Evolutionary conservation across 352 stramenopile genomes (phyloP).

Genomic region (Phytophthora fragariae): DNA sequence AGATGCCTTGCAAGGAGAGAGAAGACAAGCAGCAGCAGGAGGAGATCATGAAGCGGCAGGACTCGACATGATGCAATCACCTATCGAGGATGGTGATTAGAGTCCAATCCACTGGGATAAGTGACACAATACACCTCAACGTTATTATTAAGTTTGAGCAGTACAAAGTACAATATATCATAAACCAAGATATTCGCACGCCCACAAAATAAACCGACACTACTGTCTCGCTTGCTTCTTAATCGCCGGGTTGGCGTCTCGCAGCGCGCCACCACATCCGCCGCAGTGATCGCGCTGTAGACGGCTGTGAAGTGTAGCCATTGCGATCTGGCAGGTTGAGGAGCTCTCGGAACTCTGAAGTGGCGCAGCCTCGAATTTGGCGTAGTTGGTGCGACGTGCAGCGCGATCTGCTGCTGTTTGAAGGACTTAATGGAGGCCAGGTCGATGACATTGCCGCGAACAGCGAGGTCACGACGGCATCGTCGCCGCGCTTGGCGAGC

Average conservation of each 20-base stretch:
- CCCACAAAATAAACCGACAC: too few relatives aligned
- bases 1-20: too few relatives aligned
- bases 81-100: too few relatives aligned
- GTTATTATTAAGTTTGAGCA: too few relatives aligned
- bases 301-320: slow-evolving; percentile 84
- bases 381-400: slow-evolving; percentile 88
- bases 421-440: slow-evolving; percentile 67
- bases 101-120: too few relatives aligned
- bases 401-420: slow-evolving; percentile 80
- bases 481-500: slow-evolving; percentile 74
- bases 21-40: too few relatives aligned
- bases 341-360: slow-evolving; percentile 63
- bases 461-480: slow-evolving; percentile 68
- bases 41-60: too few relatives aligned
- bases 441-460: slow-evolving; percentile 73
- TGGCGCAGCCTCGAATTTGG: slow-evolving; percentile 64
- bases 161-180: too few relatives aligned
- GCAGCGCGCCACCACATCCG: slow-evolving; percentile 28
- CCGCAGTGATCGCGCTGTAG: slow-evolving; percentile 35
- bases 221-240: slow-evolving; percentile 65
- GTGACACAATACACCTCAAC: too few relatives aligned
- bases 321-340: slow-evolving; percentile 77
- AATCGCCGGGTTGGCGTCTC: slow-evolving; percentile 63
- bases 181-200: too few relatives aligned
- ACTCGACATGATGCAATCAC: too few relatives aligned